Percentiles rank a stretch among this genome's conserved stretches.
These are phyloP conservation scores for Fusarium armeniacum DNA, from an alignment of 2,329 filamentous ascomycete genomes.

Conservation along the genomic window DNA sequence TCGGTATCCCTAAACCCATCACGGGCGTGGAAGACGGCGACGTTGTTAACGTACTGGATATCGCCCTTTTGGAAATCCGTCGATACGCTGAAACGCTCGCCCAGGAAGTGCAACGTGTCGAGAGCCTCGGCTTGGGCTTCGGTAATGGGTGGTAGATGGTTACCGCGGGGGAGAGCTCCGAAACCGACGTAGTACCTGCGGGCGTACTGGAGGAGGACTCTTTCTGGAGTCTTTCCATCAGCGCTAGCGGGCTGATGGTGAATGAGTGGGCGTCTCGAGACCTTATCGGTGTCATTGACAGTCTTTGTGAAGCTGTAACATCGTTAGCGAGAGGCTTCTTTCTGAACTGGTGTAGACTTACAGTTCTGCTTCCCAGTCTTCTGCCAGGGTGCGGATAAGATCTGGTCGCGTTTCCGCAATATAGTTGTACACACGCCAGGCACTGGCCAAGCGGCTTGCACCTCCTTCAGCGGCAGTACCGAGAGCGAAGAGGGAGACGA, in stretches of 20 bases:
- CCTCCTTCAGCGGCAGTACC: constrained; percentile 67
- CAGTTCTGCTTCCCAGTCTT: constrained; percentile 60
- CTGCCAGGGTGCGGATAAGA: constrained; percentile 67
- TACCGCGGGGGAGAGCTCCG: constrained; percentile 59
- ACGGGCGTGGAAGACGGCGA: constrained; percentile 66
- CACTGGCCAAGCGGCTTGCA: constrained; percentile 68
- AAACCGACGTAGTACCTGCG: constrained; percentile 42
- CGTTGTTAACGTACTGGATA: constrained; percentile 68
- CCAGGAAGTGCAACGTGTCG: constrained; percentile 63
- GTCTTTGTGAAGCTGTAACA: constrained; percentile 24
- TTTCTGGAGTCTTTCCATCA: background rate
- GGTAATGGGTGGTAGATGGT: constrained; percentile 67
- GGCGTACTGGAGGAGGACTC: constrained; percentile 30
- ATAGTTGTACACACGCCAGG: constrained; percentile 73
- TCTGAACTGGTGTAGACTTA: accelerated
- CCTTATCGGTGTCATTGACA: constrained; percentile 4
- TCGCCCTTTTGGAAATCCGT: constrained; percentile 64
- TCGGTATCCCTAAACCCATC: constrained; percentile 57
- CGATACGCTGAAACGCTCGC: constrained; percentile 59
- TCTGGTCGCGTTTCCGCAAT: constrained; percentile 69
- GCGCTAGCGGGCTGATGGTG: constrained; percentile 24
- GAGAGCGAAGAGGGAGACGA: constrained; percentile 69
- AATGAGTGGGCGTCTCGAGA: constrained; percentile 19
- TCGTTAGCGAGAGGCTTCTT: accelerated
- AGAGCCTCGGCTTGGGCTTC: constrained; percentile 66